Percentiles rank a stretch among this genome's conserved stretches.
These are phyloP conservation scores for Hypoxylon crocopeplum DNA, from an alignment of 495 filamentous ascomycete species.

Conservation along the genomic window DNA sequence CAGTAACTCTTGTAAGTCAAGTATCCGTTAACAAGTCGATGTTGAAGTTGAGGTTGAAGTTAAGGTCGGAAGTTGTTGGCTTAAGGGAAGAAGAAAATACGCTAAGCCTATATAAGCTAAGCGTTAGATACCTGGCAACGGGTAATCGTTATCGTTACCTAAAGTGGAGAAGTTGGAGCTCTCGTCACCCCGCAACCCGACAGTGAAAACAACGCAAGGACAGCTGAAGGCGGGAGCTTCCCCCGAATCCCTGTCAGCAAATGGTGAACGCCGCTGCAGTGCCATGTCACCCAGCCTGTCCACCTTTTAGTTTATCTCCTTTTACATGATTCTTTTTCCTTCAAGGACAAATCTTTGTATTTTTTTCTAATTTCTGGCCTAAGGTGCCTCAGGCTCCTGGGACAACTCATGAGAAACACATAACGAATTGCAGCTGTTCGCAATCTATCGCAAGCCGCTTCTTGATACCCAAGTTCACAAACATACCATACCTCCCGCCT, in stretches of 20 bases:
- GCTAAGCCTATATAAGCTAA: too few relatives aligned
- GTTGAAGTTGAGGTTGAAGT: too few relatives aligned
- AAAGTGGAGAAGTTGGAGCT: slow-evolving; percentile 8
- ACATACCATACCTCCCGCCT: slow-evolving; percentile 1
- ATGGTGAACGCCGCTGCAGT: slow-evolving; percentile 33
- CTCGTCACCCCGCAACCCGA: slow-evolving; percentile 45
- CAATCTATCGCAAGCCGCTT: slow-evolving; percentile 2
- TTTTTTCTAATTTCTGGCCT: slow-evolving; percentile 5
- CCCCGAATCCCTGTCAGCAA: slow-evolving; percentile 22
- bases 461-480: slow-evolving; percentile 15
- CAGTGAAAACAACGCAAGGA: slow-evolving; percentile 39
- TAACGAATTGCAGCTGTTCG: slow-evolving; percentile 21
- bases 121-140: not conserved
- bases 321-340: slow-evolving; percentile 20
- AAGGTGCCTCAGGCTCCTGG: slow-evolving; percentile 1
- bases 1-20: too few relatives aligned
- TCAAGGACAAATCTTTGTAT: slow-evolving; percentile 1
- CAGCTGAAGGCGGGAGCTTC: slow-evolving; percentile 30
- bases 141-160: slow-evolving; percentile 5
- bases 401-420: slow-evolving; percentile 1
- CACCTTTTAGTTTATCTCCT: slow-evolving; percentile 14
- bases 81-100: too few relatives aligned
- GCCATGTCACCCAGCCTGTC: slow-evolving; percentile 40
- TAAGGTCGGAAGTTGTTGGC: too few relatives aligned
- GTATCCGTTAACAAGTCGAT: too few relatives aligned